Percentiles rank a stretch among this genome's conserved stretches.
phyloP scores from a whole-genome alignment of 495 filamentous ascomycete genomes.

The Penicillium angulare region DNA sequence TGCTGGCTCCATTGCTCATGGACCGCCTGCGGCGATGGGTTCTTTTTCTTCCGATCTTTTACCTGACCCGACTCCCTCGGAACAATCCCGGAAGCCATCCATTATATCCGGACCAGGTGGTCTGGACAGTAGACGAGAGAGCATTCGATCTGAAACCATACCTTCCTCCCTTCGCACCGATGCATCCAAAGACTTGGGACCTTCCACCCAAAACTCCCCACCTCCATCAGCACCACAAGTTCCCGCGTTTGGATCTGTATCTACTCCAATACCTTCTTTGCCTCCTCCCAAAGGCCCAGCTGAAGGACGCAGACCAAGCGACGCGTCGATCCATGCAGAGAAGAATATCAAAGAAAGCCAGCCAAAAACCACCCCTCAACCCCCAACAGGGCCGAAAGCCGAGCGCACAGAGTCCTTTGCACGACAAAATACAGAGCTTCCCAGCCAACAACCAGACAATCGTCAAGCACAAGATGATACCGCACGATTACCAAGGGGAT shows the following conservation, averaged over 20 bases:
- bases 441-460: slow-evolving; percentile 15
- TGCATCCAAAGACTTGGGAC: slow-evolving; percentile 36
- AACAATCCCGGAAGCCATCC: slow-evolving; percentile 41
- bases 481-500: slow-evolving; percentile 12
- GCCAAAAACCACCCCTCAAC: slow-evolving; percentile 23
- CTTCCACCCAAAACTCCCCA: slow-evolving; percentile 50
- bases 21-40: slow-evolving; percentile 4
- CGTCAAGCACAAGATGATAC: slow-evolving; percentile 13
- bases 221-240: slow-evolving; percentile 80
- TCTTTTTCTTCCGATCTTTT: slow-evolving; percentile 10
- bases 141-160: slow-evolving; percentile 36
- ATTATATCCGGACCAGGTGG: slow-evolving; percentile 20
- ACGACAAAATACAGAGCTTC: slow-evolving; percentile 17
- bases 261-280: slow-evolving; percentile 29
- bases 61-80: slow-evolving; percentile 23
- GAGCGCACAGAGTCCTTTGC: slow-evolving; percentile 23
- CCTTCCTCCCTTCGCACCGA: slow-evolving; percentile 34
- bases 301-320: slow-evolving; percentile 40
- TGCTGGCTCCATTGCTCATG: slow-evolving; percentile 26
- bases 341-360: slow-evolving; percentile 22
- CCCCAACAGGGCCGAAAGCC: slow-evolving; percentile 44
- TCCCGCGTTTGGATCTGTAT: slow-evolving; percentile 71
- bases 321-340: slow-evolving; percentile 30
- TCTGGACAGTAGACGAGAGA: slow-evolving; percentile 40
- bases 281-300: slow-evolving; percentile 30